These are phyloP conservation scores for Aciculosporium take DNA, from an alignment of 2,329 filamentous ascomycete species.

Conservation along the genomic window DNA sequence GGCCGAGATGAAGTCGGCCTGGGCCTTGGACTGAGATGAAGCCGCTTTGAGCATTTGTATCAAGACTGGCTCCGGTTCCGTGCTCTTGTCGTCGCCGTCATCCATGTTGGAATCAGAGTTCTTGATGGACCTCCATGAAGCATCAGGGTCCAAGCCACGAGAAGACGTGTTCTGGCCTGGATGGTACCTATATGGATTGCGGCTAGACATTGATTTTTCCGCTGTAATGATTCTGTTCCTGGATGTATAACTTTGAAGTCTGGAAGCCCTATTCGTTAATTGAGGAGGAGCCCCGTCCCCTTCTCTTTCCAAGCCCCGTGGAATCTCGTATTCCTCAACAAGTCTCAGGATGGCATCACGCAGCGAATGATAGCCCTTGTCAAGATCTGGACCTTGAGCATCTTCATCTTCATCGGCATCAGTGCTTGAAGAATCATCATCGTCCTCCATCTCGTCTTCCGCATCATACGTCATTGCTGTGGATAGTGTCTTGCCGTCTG, in stretches of 20 bases:
- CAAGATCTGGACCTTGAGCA: constrained; percentile 46
- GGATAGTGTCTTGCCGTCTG: constrained; percentile 55
- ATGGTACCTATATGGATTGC: constrained; percentile 41
- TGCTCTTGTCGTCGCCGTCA: constrained; percentile 18
- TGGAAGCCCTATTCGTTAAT: constrained; percentile 57
- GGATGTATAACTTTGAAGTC: constrained; percentile 43
- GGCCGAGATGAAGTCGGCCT: constrained; percentile 70
- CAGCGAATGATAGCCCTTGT: constrained; percentile 68
- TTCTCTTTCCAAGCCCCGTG: constrained; percentile 47
- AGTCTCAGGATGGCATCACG: constrained; percentile 69
- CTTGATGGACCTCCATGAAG: neutral
- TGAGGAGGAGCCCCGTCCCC: constrained; percentile 39
- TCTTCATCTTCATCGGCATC: constrained; percentile 49
- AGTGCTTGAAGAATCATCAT: constrained; percentile 46
- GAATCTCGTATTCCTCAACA: constrained; percentile 71
- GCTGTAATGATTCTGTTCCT: constrained; percentile 43
- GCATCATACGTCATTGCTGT: constrained; percentile 59
- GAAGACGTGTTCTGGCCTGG: constrained; percentile 8
- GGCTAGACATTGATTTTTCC: constrained; percentile 37
- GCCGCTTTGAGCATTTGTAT: constrained; percentile 64
- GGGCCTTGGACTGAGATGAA: constrained; percentile 59
- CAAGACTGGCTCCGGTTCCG: constrained; percentile 41
- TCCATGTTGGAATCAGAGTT: neutral
- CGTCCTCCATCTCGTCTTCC: constrained; percentile 51
- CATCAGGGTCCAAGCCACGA: constrained; percentile 5